These are phyloP conservation scores for Aspergillus vadensis DNA, from an alignment of 2,329 filamentous ascomycete genomes.

Conservation along the genomic window DNA sequence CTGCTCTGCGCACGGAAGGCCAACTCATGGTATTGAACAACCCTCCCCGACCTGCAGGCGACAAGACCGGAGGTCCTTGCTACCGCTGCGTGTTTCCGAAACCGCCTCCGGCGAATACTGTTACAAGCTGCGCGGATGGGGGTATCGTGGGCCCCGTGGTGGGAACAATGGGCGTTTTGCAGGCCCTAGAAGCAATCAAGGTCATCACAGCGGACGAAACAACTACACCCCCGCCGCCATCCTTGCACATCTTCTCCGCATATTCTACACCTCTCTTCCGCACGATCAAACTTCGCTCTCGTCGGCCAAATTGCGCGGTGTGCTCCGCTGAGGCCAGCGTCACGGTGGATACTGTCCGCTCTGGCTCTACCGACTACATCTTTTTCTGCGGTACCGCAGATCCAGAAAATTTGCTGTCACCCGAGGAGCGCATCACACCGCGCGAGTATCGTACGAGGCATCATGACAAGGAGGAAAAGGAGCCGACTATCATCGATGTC, in stretches of 20 bases:
- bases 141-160: slow-evolving; percentile 92
- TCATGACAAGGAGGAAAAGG: slow-evolving; percentile 17
- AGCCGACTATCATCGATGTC: slow-evolving; percentile 74
- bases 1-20: slow-evolving; percentile 83
- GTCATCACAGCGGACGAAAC: slow-evolving; percentile 58
- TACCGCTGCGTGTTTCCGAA: slow-evolving; percentile 91
- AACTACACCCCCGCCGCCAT: slow-evolving; percentile 30
- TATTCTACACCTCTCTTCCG: slow-evolving; percentile 61
- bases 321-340: slow-evolving; percentile 69
- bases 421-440: slow-evolving; percentile 69
- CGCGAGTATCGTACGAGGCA: slow-evolving; percentile 55
- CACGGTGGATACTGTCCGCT: slow-evolving; percentile 62
- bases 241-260: slow-evolving; percentile 48
- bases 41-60: slow-evolving; percentile 65
- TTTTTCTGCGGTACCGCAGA: slow-evolving; percentile 74
- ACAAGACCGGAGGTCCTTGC: slow-evolving; percentile 71
- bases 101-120: slow-evolving; percentile 79
- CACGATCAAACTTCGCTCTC: slow-evolving; percentile 70
- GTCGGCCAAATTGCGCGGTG: slow-evolving; percentile 71
- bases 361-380: slow-evolving; percentile 75
- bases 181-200: slow-evolving; percentile 87
- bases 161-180: slow-evolving; percentile 87
- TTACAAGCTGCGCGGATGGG: slow-evolving; percentile 87
- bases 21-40: slow-evolving; percentile 88
- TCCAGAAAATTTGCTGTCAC: slow-evolving; percentile 59